Conservation (phyloP, 2,329 filamentous ascomycete species). For the Fusarium hainanense region DNA sequence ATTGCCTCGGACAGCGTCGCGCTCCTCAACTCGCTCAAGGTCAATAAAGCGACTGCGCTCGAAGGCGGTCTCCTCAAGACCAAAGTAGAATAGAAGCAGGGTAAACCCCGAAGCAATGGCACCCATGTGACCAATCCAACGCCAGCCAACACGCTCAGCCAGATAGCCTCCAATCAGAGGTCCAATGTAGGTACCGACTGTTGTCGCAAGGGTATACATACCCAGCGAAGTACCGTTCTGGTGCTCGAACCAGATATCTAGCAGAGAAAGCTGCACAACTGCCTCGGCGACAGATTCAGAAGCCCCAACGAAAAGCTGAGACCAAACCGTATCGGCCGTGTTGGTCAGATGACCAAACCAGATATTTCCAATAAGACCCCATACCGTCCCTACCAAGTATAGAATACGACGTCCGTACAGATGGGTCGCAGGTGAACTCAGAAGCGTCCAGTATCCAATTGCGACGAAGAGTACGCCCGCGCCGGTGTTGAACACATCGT, state of each 20-base stretch:
- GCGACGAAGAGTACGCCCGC: conserved; percentile 66
- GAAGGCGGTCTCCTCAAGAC: conserved; percentile 64
- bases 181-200: conserved; percentile 66
- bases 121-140: conserved; percentile 65
- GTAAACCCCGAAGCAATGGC: conserved; percentile 61
- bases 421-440: conserved; percentile 64
- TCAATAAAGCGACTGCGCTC: conserved; percentile 55
- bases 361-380: conserved; percentile 61
- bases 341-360: conserved; percentile 62
- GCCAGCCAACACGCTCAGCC: conserved; percentile 61
- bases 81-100: conserved; percentile 61
- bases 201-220: conserved; percentile 66
- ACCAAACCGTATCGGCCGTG: conserved; percentile 62
- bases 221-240: conserved; percentile 65
- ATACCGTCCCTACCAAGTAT: conserved; percentile 64
- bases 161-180: conserved; percentile 65
- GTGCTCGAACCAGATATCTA: conserved; percentile 69
- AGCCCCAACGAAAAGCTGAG: conserved; percentile 67
- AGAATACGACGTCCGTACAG: conserved; percentile 65
- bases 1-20: conserved; percentile 11
- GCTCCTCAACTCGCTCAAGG: conserved; percentile 25
- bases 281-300: conserved; percentile 68
- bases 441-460: conserved; percentile 66
- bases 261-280: conserved; percentile 66
- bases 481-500: conserved; percentile 65